These are phyloP conservation scores for Carex littledalei DNA, from an alignment of 176 grass and related monocot genomes.

Conservation along the genomic window DNA sequence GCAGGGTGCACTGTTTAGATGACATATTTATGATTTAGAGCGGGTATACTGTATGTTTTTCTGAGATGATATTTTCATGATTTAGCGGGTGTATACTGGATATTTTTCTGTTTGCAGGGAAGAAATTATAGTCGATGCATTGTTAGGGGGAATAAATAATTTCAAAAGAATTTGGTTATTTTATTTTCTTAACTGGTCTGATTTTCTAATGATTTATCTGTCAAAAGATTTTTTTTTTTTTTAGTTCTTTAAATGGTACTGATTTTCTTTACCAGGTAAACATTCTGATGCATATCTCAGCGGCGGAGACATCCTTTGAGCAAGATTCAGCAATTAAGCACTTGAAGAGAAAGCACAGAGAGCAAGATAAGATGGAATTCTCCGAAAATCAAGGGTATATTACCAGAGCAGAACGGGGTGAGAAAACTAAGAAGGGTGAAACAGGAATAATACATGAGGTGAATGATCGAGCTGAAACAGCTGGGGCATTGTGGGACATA, in stretches of 20 bases:
- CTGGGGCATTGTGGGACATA: conserved; percentile 82
- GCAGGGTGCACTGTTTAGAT: not conserved
- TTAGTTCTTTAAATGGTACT: not conserved
- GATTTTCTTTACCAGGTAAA: conserved; percentile 53
- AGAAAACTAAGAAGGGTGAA: not conserved
- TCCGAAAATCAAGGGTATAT: not conserved
- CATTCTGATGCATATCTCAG: conserved; percentile 55
- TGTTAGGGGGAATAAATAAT: not conserved
- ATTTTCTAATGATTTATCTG: not conserved
- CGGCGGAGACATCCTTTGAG: conserved; percentile 7
- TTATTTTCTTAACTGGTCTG: not conserved
- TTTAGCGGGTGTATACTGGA: not conserved
- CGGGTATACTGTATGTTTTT: not conserved
- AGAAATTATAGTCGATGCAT: not conserved
- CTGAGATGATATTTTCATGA: not conserved
- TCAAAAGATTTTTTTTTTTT: not conserved
- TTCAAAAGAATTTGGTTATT: not conserved
- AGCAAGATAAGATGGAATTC: conserved; percentile 43
- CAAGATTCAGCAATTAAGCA: conserved; percentile 23
- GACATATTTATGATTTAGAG: not conserved
- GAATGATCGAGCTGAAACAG: not conserved
- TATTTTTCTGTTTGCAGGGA: not conserved
- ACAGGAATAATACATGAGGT: not conserved
- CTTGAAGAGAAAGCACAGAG: conserved; percentile 33
- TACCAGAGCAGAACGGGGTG: not conserved